Evolutionary conservation across 2,329 filamentous ascomycete genomes (phyloP).

Genomic region (Colletotrichum sp.): DNA sequence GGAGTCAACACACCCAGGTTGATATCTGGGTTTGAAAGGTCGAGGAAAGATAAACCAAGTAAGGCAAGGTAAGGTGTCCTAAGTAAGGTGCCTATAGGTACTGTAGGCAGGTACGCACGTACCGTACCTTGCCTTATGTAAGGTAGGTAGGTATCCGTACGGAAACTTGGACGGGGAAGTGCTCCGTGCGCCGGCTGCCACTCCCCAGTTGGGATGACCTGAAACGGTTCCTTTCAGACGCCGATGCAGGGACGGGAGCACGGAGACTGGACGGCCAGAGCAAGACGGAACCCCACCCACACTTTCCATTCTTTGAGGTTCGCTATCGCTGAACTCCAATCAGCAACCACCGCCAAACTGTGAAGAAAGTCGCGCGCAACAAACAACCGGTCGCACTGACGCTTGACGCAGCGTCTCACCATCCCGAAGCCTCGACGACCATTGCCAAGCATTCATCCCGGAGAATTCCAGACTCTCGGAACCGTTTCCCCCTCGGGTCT

Average conservation of each 20-base stretch:
- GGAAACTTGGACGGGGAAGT: not conserved
- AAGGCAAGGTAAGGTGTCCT: not conserved
- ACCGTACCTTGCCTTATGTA: not conserved
- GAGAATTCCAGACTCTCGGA: not conserved
- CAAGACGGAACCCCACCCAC: not conserved
- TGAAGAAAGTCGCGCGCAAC: not conserved
- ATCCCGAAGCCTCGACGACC: not conserved
- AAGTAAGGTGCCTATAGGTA: not conserved
- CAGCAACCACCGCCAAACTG: not conserved
- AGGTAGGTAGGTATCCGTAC: not conserved
- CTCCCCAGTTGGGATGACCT: not conserved
- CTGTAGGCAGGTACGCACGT: not conserved
- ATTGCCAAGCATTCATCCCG: not conserved
- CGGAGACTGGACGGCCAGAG: not conserved
- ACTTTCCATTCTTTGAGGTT: not conserved
- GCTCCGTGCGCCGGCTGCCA: not conserved
- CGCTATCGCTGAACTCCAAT: not conserved
- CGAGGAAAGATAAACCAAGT: not conserved
- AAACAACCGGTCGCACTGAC: not conserved
- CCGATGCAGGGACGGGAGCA: not conserved
- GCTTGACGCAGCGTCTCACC: not conserved
- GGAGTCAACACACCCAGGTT: not conserved
- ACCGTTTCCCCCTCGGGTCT: not conserved
- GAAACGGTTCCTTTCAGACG: not conserved
- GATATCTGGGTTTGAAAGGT: not conserved